These are phyloP conservation scores for Volvariella volvacea DNA, from an alignment of 1,284 basidiomycete species.

Conservation along the genomic window DNA sequence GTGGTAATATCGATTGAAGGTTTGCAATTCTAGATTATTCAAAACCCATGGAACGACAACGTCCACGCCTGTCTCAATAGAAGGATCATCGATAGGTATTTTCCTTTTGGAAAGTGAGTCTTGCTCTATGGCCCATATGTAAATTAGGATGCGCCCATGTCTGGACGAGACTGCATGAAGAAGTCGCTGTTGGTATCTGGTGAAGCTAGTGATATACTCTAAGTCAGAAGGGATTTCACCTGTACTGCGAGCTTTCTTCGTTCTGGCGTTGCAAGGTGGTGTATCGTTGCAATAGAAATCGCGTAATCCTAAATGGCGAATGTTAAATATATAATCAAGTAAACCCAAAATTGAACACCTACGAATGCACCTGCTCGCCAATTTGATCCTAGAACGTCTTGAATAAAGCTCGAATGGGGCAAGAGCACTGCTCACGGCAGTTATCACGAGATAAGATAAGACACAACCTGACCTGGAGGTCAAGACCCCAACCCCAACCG, in stretches of 20 bases:
- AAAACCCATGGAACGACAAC: slow-evolving; percentile 13
- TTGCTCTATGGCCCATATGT: slow-evolving; percentile 99
- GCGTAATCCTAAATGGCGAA: slow-evolving; percentile 70
- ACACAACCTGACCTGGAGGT: too few relatives aligned
- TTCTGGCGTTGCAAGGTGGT: slow-evolving; percentile 79
- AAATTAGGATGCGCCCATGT: slow-evolving; percentile 81
- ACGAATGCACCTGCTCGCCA: slow-evolving; percentile 81
- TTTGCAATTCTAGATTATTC: slow-evolving; percentile 23
- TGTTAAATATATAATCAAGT: slow-evolving; percentile 1
- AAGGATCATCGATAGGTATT: slow-evolving; percentile 41
- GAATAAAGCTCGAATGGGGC: too few relatives aligned
- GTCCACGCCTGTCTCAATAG: slow-evolving; percentile 16
- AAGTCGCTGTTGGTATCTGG: slow-evolving; percentile 41
- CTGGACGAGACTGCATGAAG: slow-evolving; percentile 54
- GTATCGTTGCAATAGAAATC: slow-evolving; percentile 93
- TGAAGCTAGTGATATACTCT: slow-evolving; percentile 3
- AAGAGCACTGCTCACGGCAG: too few relatives aligned
- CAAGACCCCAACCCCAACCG: too few relatives aligned
- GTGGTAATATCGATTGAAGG: slow-evolving; percentile 89
- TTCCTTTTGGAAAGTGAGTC: slow-evolving; percentile 72
- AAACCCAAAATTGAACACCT: slow-evolving; percentile 24
- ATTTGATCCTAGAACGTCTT: slow-evolving; percentile 60
- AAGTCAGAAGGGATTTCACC: slow-evolving; percentile 36
- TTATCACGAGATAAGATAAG: too few relatives aligned
- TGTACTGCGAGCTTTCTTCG: slow-evolving; percentile 70